A percentile compares a stretch with the other conserved stretches of the same genome.
These are phyloP conservation scores for Dipteronia sinensis DNA, from an alignment of 345 rosid species.

Conservation along the genomic window DNA sequence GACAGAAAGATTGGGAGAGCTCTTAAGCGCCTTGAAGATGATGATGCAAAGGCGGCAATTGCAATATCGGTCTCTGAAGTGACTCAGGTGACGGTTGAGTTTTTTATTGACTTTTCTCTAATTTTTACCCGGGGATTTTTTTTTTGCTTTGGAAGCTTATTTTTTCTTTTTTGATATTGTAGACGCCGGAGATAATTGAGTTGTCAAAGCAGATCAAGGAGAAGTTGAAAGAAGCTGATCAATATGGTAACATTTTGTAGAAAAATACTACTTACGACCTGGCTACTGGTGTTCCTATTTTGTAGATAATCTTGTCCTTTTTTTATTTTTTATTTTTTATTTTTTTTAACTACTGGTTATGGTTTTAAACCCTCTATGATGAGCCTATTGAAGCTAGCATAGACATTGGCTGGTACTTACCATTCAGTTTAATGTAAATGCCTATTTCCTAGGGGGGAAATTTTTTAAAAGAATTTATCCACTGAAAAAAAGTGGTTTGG, in stretches of 20 bases:
- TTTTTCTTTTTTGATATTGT: constrained; percentile 27
- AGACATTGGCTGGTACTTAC: not conserved
- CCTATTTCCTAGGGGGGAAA: not conserved
- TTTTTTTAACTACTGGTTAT: not conserved
- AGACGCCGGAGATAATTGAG: constrained; percentile 81
- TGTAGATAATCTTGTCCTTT: not conserved
- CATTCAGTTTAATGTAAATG: not conserved
- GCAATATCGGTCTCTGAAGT: constrained; percentile 97
- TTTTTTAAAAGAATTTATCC: not conserved
- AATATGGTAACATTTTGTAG: constrained; percentile 51
- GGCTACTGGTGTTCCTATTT: not conserved
- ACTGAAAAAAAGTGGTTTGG: not conserved
- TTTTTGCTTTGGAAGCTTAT: not conserved
- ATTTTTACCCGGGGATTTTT: not conserved
- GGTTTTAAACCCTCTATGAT: not conserved
- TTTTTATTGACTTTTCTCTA: not conserved
- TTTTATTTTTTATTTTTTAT: not conserved
- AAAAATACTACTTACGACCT: not conserved
- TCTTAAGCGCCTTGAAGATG: constrained; percentile 96
- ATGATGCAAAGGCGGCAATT: constrained; percentile 99
- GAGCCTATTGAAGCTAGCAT: not conserved
- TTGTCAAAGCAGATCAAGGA: constrained; percentile 90
- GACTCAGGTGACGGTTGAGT: constrained; percentile 66
- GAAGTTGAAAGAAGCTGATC: constrained; percentile 93
- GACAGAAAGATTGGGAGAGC: constrained; percentile 97